Conservation (phyloP, 441 rosid species). For the Brassica balearica region DNA sequence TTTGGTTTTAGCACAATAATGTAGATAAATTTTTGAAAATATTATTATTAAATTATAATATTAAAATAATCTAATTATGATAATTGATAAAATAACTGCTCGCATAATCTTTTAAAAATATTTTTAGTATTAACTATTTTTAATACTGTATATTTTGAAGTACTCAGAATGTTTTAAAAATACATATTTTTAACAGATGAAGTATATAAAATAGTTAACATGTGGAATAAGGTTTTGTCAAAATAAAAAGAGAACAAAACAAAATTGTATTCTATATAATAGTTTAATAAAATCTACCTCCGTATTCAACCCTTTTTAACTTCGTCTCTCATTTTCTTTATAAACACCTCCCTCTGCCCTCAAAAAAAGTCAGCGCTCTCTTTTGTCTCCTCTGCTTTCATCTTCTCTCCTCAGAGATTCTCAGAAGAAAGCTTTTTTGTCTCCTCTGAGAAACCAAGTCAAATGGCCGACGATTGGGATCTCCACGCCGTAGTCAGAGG, state of each 20-base stretch:
- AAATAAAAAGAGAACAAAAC: slow-evolving; percentile 27
- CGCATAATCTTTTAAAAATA: background rate
- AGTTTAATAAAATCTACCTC: background rate
- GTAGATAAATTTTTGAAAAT: background rate
- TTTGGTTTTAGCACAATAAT: background rate
- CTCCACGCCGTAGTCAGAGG: slow-evolving; percentile 96
- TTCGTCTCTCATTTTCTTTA: slow-evolving; percentile 34
- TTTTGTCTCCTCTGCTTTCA: slow-evolving; percentile 60
- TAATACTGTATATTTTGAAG: background rate
- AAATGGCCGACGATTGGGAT: slow-evolving; percentile 96
- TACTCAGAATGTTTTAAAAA: too few relatives aligned
- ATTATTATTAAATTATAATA: background rate
- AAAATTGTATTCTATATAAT: slow-evolving; percentile 19
- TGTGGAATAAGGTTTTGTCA: slow-evolving; percentile 32
- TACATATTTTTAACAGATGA: too few relatives aligned
- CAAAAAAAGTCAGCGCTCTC: slow-evolving; percentile 94
- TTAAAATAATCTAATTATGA: background rate
- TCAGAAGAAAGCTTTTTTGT: slow-evolving; percentile 42
- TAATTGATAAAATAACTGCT: background rate
- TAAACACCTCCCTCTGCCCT: slow-evolving; percentile 34
- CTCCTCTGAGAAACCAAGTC: slow-evolving; percentile 21
- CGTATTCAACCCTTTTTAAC: slow-evolving; percentile 18
- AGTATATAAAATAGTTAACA: background rate
- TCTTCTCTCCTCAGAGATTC: slow-evolving; percentile 45
- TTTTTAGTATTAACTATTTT: too few relatives aligned